Percentiles rank a stretch among this genome's conserved stretches.
Evolutionary conservation across 1,284 basidiomycete genomes (phyloP).

Genomic region (Schizophyllum commune): DNA sequence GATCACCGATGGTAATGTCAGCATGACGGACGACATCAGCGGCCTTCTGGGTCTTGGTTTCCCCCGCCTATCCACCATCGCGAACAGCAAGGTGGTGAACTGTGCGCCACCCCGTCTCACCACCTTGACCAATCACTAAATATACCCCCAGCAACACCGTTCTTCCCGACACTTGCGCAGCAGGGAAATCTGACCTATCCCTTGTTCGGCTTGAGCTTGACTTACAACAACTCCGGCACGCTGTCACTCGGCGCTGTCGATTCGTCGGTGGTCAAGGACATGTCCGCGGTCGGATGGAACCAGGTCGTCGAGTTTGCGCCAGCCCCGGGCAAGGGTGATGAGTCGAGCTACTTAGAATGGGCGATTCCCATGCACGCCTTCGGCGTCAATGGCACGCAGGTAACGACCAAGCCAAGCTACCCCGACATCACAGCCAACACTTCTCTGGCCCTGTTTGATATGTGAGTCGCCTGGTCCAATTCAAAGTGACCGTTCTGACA

Average conservation of each 20-base stretch:
- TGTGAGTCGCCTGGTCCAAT: slow-evolving; percentile 34
- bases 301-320: slow-evolving; percentile 68
- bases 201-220: slow-evolving; percentile 61
- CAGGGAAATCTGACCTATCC: slow-evolving; percentile 63
- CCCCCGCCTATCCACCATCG: slow-evolving; percentile 58
- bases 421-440: slow-evolving; percentile 43
- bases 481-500: slow-evolving; percentile 3
- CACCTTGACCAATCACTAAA: background rate
- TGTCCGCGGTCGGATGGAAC: slow-evolving; percentile 59
- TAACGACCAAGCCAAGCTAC: slow-evolving; percentile 64
- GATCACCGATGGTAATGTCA: slow-evolving; percentile 53
- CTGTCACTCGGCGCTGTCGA: slow-evolving; percentile 68
- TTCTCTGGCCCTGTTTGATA: slow-evolving; percentile 72
- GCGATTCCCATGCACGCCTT: slow-evolving; percentile 57
- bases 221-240: slow-evolving; percentile 49
- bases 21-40: slow-evolving; percentile 53
- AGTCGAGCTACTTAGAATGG: slow-evolving; percentile 79
- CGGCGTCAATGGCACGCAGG: slow-evolving; percentile 49
- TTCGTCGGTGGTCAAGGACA: slow-evolving; percentile 52
- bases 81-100: slow-evolving; percentile 30
- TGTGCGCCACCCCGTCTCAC: slow-evolving; percentile 31
- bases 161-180: slow-evolving; percentile 53
- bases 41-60: slow-evolving; percentile 72
- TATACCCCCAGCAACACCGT: slow-evolving; percentile 46
- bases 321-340: slow-evolving; percentile 42